Evolutionary conservation across 805 yeast species (phyloP).

Genomic region (Scheffersomyces ergatensis): DNA sequence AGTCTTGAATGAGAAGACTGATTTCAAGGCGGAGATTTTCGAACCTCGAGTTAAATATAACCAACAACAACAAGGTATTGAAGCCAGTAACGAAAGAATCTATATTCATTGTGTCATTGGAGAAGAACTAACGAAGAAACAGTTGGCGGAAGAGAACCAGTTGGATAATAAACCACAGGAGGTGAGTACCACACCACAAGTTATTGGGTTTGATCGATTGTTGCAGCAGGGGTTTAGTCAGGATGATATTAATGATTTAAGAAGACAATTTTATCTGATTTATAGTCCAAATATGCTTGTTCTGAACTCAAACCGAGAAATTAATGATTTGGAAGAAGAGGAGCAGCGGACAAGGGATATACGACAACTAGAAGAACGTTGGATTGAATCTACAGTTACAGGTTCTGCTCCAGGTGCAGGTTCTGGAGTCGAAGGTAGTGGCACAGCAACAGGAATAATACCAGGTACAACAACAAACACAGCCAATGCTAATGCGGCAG

Average conservation of each 20-base stretch:
- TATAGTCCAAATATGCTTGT: slow-evolving; percentile 43
- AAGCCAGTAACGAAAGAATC: slow-evolving; percentile 23
- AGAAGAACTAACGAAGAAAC: slow-evolving; percentile 52
- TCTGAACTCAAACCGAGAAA: slow-evolving; percentile 23
- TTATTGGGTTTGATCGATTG: slow-evolving; percentile 81
- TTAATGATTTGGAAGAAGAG: slow-evolving; percentile 40
- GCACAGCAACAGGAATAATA: neutral
- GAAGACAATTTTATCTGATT: slow-evolving; percentile 70
- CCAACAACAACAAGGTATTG: slow-evolving; percentile 7
- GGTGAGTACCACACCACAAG: slow-evolving; percentile 64
- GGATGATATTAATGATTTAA: slow-evolving; percentile 67
- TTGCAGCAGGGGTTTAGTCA: slow-evolving; percentile 80
- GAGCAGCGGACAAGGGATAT: slow-evolving; percentile 39
- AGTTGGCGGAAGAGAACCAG: slow-evolving; percentile 58
- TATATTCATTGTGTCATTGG: slow-evolving; percentile 83
- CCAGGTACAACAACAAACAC: neutral
- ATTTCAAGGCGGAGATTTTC: slow-evolving; percentile 50
- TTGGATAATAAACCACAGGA: slow-evolving; percentile 51
- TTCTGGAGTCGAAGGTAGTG: slow-evolving; percentile 3
- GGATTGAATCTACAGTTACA: slow-evolving; percentile 79
- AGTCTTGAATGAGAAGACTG: slow-evolving; percentile 55
- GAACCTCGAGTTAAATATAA: slow-evolving; percentile 21
- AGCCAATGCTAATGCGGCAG: slow-evolving; percentile 4
- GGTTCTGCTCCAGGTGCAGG: slow-evolving; percentile 38
- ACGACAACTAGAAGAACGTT: slow-evolving; percentile 74